These are phyloP conservation scores for Penium margaritaceum DNA, from an alignment of 139 green algal species.

Conservation along the genomic window DNA sequence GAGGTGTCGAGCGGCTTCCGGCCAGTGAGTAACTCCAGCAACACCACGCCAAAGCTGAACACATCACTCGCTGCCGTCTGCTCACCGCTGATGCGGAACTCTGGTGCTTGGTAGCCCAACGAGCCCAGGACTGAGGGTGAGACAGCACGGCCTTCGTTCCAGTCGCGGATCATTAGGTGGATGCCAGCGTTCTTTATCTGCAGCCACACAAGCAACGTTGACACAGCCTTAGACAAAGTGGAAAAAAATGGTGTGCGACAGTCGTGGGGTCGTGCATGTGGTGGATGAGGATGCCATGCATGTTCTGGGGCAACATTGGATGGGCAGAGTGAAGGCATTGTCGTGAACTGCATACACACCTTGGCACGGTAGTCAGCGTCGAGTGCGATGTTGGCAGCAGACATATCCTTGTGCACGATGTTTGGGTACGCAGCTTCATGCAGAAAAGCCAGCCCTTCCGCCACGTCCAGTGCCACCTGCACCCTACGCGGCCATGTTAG, in stretches of 20 bases:
- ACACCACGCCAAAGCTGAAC: conserved; percentile 41
- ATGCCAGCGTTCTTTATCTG: conserved; percentile 24
- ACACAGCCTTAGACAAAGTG: background rate
- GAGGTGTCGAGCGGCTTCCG: conserved; percentile 30
- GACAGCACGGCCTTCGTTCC: background rate
- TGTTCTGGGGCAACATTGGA: background rate
- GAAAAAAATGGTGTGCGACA: background rate
- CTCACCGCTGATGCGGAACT: background rate
- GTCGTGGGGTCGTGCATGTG: background rate
- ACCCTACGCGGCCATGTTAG: conserved; percentile 26
- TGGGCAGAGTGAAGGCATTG: background rate
- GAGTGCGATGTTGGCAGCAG: conserved; percentile 59
- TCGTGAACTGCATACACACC: background rate
- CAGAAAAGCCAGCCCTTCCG: conserved; percentile 56
- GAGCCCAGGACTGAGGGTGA: conserved; percentile 1
- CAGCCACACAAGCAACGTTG: background rate
- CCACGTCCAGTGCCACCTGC: conserved; percentile 34
- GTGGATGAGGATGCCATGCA: background rate
- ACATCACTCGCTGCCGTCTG: conserved; percentile 16
- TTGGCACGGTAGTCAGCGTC: conserved; percentile 49
- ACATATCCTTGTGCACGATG: conserved; percentile 79
- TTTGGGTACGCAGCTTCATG: conserved; percentile 61
- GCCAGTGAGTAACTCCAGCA: conserved; percentile 35
- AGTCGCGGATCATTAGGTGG: background rate
- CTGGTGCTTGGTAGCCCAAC: conserved; percentile 13